phyloP scores from a whole-genome alignment of 768 basidiomycete species.

The Porphyrellus cyaneotinctus region DNA sequence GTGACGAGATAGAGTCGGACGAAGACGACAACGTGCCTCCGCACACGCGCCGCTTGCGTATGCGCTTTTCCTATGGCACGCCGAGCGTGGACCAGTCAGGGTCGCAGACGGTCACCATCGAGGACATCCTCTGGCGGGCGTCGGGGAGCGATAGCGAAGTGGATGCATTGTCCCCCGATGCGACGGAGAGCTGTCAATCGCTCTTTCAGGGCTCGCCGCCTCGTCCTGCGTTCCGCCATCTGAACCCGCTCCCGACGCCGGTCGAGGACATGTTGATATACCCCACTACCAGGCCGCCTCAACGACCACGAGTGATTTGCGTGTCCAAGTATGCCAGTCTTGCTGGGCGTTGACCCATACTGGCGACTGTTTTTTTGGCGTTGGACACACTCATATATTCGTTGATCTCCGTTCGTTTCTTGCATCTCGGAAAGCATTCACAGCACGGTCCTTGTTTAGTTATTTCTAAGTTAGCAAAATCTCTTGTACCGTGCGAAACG shows the following conservation, averaged over 20 bases:
- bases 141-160: slow-evolving; percentile 23
- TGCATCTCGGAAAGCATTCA: background rate
- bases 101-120: slow-evolving; percentile 27
- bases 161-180: slow-evolving; percentile 18
- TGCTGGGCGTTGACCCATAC: slow-evolving; percentile 26
- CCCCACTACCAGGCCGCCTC: slow-evolving; percentile 11
- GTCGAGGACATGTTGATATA: slow-evolving; percentile 46
- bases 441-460: slow-evolving; percentile 12
- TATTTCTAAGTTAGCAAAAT: slow-evolving; percentile 29
- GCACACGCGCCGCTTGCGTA: slow-evolving; percentile 46
- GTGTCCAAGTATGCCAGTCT: slow-evolving; percentile 31
- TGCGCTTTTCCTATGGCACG: slow-evolving; percentile 29
- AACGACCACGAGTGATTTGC: slow-evolving; percentile 10
- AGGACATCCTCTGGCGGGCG: slow-evolving; percentile 22
- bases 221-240: slow-evolving; percentile 6
- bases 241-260: slow-evolving; percentile 55
- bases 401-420: slow-evolving; percentile 5
- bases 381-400: background rate
- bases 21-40: slow-evolving; percentile 53
- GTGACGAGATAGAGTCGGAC: slow-evolving; percentile 59
- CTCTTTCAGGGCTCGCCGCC: slow-evolving; percentile 15
- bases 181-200: slow-evolving; percentile 16
- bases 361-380: background rate
- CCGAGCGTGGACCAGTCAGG: slow-evolving; percentile 25
- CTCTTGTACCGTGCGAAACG: slow-evolving; percentile 18